Evolutionary conservation across 495 filamentous ascomycete genomes (phyloP).

Genomic region (Aspergillus diversus): DNA sequence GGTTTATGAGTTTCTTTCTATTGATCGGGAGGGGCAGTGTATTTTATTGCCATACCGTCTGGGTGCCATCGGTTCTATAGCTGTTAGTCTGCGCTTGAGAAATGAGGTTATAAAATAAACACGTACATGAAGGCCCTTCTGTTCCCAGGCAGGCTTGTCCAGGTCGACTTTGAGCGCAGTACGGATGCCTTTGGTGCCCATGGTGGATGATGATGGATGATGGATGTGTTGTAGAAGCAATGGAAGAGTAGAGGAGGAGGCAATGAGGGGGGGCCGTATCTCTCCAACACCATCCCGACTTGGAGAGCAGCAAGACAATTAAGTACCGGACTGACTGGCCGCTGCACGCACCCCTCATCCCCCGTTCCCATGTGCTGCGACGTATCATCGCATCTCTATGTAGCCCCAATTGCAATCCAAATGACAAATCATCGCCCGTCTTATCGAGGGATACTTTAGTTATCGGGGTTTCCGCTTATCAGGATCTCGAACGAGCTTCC

Average conservation of each 20-base stretch:
- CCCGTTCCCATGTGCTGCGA: neutral
- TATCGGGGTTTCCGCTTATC: neutral
- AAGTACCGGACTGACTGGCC: neutral
- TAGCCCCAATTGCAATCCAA: neutral
- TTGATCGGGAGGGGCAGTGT: neutral
- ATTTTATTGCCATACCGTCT: slow-evolving; percentile 62
- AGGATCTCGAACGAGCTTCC: neutral
- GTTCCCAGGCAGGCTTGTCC: slow-evolving; percentile 75
- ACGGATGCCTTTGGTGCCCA: slow-evolving; percentile 67
- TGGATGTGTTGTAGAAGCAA: neutral
- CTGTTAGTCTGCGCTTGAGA: slow-evolving; percentile 7
- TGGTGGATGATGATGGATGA: slow-evolving; percentile 26
- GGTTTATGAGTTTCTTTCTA: slow-evolving; percentile 9
- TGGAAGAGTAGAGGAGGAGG: neutral
- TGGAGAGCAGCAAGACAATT: neutral
- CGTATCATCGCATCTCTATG: neutral
- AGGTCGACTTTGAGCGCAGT: slow-evolving; percentile 77
- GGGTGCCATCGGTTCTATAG: slow-evolving; percentile 91
- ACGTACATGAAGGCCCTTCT: slow-evolving; percentile 76
- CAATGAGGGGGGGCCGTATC: neutral
- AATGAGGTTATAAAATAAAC: neutral
- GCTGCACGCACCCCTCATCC: neutral
- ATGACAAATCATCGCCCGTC: neutral
- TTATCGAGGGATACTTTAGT: neutral
- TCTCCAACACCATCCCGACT: neutral